phyloP scores from a whole-genome alignment of 257 asterid species.

The Gynochthodes officinalis region DNA sequence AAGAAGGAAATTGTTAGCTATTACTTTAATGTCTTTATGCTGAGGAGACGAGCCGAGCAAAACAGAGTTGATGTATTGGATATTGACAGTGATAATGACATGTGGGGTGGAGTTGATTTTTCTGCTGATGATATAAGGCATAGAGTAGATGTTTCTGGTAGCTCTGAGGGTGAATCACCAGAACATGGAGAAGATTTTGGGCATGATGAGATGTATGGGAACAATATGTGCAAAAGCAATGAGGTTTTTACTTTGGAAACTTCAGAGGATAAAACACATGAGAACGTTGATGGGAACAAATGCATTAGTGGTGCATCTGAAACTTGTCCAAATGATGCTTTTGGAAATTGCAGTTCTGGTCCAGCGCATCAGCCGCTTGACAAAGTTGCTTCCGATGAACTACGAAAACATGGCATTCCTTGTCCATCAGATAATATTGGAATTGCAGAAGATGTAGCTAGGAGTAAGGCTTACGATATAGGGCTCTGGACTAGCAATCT shows the following conservation, averaged over 20 bases:
- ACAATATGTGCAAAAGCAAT: constrained; percentile 3
- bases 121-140: constrained; percentile 22
- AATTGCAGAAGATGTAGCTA: constrained; percentile 12
- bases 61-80: constrained; percentile 27
- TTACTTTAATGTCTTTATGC: constrained; percentile 40
- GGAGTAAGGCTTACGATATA: constrained; percentile 16
- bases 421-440: constrained; percentile 13
- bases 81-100: constrained; percentile 42
- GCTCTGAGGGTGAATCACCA: constrained; percentile 28
- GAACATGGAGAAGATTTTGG: constrained; percentile 18
- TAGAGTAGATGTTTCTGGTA: constrained; percentile 21
- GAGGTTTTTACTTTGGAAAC: constrained; percentile 12
- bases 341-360: constrained; percentile 1
- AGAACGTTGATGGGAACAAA: constrained; percentile 12
- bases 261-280: constrained; percentile 6
- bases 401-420: constrained; percentile 4
- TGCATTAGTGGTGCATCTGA: constrained; percentile 1
- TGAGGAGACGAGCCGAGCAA: constrained; percentile 39
- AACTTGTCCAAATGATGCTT: not conserved
- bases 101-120: constrained; percentile 26
- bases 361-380: constrained; percentile 7
- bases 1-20: constrained; percentile 37
- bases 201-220: constrained; percentile 12
- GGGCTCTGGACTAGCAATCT: constrained; percentile 22
- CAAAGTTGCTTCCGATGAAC: constrained; percentile 6